These are phyloP conservation scores for Ustulina deusta DNA, from an alignment of 2,329 filamentous ascomycete genomes.

Conservation along the genomic window DNA sequence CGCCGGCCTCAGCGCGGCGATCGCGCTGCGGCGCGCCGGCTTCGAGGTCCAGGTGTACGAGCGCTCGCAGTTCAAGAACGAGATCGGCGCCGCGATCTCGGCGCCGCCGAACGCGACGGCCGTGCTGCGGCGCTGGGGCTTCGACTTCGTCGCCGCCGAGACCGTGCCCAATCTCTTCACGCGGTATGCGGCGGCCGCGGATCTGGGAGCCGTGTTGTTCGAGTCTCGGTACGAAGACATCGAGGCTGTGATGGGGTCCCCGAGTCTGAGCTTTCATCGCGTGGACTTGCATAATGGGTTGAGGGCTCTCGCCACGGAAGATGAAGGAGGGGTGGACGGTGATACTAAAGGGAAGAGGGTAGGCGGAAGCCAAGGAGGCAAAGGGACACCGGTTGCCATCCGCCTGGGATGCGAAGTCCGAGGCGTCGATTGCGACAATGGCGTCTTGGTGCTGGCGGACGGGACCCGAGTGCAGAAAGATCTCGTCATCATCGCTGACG, in stretches of 20 bases:
- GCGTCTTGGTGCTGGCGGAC: slow-evolving; percentile 65
- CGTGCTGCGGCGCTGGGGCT: slow-evolving; percentile 52
- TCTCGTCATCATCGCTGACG: slow-evolving; percentile 60
- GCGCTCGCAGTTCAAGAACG: slow-evolving; percentile 52
- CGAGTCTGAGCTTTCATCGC: slow-evolving; percentile 54
- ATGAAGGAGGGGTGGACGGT: slow-evolving; percentile 40
- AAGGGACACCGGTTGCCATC: slow-evolving; percentile 25
- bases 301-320: slow-evolving; percentile 51
- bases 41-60: slow-evolving; percentile 48
- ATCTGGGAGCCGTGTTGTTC: slow-evolving; percentile 24
- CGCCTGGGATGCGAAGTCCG: slow-evolving; percentile 29
- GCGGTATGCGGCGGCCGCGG: slow-evolving; percentile 36
- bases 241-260: slow-evolving; percentile 45
- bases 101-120: slow-evolving; percentile 54
- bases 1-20: slow-evolving; percentile 47
- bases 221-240: slow-evolving; percentile 34
- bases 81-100: slow-evolving; percentile 57
- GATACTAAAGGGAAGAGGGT: slow-evolving; percentile 37
- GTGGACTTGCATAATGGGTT: slow-evolving; percentile 57
- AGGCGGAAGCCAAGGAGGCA: slow-evolving; percentile 26
- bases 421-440: slow-evolving; percentile 68
- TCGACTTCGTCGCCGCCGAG: slow-evolving; percentile 47
- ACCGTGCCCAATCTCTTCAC: slow-evolving; percentile 43
- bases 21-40: slow-evolving; percentile 47
- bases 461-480: slow-evolving; percentile 51